A percentile compares a stretch with the other conserved stretches of the same genome.
phyloP scores from a whole-genome alignment of 768 basidiomycete genomes.

The Xanthoconium purpureum region DNA sequence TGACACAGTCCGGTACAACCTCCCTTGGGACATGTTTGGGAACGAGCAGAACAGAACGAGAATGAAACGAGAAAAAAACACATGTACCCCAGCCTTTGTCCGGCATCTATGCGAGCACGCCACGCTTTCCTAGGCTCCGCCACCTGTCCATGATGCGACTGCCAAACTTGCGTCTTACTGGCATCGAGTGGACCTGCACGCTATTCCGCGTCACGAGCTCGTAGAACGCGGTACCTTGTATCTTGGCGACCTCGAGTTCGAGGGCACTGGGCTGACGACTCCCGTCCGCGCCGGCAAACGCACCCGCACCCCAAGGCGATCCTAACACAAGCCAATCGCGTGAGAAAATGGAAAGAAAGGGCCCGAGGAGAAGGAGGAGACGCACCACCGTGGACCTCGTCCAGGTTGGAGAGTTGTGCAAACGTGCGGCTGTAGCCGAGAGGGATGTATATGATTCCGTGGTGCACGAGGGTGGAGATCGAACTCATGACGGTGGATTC shows the following conservation, averaged over 20 bases:
- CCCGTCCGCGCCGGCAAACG: constrained; percentile 47
- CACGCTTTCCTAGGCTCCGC: too few species aligned
- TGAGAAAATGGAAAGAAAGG: neutral
- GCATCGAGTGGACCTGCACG: too few species aligned
- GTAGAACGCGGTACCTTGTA: constrained; percentile 55
- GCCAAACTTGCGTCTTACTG: too few species aligned
- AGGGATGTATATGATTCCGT: constrained; percentile 70
- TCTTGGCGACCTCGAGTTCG: constrained; percentile 49
- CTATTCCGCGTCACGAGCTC: constrained; percentile 29
- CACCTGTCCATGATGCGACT: too few species aligned
- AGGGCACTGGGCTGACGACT: constrained; percentile 46
- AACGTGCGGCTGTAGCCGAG: constrained; percentile 59
- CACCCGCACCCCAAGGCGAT: constrained; percentile 78
- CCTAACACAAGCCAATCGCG: constrained; percentile 36
- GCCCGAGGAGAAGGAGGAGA: neutral
- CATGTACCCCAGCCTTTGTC: too few species aligned
- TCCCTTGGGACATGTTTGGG: too few species aligned
- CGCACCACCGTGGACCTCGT: constrained; percentile 59
- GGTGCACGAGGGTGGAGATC: constrained; percentile 64
- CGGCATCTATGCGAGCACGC: too few species aligned
- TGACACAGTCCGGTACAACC: too few species aligned
- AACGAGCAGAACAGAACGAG: too few species aligned
- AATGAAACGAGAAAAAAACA: too few species aligned
- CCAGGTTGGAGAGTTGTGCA: constrained; percentile 39
- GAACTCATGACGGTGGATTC: constrained; percentile 51